Conservation (phyloP, 768 basidiomycete genomes). For the Crassisporium funariophilum region DNA sequence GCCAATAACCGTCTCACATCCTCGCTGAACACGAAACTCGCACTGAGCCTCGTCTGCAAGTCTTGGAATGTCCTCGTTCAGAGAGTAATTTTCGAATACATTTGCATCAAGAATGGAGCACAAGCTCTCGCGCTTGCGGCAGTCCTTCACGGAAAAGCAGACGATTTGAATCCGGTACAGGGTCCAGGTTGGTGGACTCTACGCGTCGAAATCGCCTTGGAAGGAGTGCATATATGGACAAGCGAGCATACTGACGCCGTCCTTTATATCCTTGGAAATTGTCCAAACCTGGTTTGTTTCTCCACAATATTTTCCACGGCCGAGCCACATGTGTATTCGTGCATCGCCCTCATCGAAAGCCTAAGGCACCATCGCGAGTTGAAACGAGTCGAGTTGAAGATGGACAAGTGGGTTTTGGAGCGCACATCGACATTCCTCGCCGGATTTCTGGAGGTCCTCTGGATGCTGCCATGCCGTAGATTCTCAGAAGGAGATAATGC, state of each 20-base stretch:
- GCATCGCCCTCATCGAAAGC: constrained; percentile 3
- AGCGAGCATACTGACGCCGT: constrained; percentile 20
- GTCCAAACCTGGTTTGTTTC: constrained; percentile 26
- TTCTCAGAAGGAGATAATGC: neutral
- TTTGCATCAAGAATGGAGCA: constrained; percentile 23
- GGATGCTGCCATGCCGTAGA: constrained; percentile 18
- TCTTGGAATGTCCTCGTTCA: constrained; percentile 20
- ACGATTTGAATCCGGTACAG: neutral
- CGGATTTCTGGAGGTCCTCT: constrained; percentile 22
- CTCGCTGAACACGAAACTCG: constrained; percentile 21
- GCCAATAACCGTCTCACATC: constrained; percentile 15
- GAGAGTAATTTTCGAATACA: constrained; percentile 20
- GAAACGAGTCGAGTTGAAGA: constrained; percentile 24
- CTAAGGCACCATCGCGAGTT: constrained; percentile 14
- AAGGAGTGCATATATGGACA: constrained; percentile 23
- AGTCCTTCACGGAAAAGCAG: constrained; percentile 6
- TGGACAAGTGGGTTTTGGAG: constrained; percentile 10
- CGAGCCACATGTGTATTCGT: constrained; percentile 12
- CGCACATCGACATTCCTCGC: constrained; percentile 11
- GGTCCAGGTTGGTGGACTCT: constrained; percentile 17
- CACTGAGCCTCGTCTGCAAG: constrained; percentile 23
- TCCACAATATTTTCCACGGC: constrained; percentile 22
- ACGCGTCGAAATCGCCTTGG: constrained; percentile 28
- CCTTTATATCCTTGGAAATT: constrained; percentile 19
- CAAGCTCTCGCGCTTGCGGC: constrained; percentile 19